These are phyloP conservation scores for Ilex paraguariensis DNA, from an alignment of 305 asterid species.

Conservation along the genomic window DNA sequence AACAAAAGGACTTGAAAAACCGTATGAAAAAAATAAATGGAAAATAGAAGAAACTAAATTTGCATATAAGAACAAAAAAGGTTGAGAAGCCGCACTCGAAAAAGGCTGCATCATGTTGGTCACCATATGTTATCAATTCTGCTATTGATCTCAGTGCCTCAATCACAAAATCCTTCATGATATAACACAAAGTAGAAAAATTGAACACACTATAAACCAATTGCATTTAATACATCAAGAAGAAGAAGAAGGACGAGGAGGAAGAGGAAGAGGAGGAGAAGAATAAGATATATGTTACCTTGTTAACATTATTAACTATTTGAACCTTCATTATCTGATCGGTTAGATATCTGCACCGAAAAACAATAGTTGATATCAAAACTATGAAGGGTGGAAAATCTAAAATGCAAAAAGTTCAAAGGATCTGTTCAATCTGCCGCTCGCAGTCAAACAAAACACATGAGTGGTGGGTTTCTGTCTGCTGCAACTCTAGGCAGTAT, in stretches of 20 bases:
- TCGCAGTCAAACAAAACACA: background rate
- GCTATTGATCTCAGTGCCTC: conserved; percentile 97
- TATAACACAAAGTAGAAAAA: conserved; percentile 9
- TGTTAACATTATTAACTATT: conserved; percentile 83
- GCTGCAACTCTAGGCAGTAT: too few species aligned
- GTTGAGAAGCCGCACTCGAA: conserved; percentile 58
- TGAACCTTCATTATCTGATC: conserved; percentile 84
- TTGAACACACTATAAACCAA: conserved; percentile 7
- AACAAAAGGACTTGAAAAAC: background rate
- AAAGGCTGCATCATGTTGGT: conserved; percentile 92
- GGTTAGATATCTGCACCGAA: conserved; percentile 54
- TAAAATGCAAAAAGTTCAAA: background rate
- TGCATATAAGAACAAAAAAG: conserved; percentile 18
- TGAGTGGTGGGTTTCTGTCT: background rate
- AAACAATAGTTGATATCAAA: background rate
- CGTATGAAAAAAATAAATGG: conserved; percentile 7
- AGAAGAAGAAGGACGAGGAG: background rate
- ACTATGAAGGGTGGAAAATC: background rate
- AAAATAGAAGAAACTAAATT: conserved; percentile 10
- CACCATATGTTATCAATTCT: conserved; percentile 93
- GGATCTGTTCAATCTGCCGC: too few species aligned
- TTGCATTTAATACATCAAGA: background rate
- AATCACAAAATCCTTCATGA: conserved; percentile 73
- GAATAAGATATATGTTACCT: conserved; percentile 44
- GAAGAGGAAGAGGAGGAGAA: conserved; percentile 12